phyloP scores from a whole-genome alignment of 1,284 basidiomycete genomes.

The Apiotrichum akiyoshidainum region DNA sequence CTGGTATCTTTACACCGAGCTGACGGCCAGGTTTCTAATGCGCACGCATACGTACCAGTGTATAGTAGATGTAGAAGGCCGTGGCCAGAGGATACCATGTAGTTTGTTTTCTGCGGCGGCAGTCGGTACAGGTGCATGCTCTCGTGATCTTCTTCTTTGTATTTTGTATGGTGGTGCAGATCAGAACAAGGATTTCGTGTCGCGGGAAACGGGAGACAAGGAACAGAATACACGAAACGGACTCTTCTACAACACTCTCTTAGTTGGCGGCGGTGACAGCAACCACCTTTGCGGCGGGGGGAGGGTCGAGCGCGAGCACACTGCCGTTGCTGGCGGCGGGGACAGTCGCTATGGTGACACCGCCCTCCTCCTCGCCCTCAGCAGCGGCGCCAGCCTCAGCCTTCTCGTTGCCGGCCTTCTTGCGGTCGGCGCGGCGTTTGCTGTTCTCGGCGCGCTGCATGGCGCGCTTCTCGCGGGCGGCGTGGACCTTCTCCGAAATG shows the following conservation, averaged over 20 bases:
- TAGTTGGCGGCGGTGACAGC: too few species aligned
- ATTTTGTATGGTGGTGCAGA: not conserved
- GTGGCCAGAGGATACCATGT: not conserved
- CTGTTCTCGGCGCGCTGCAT: not conserved
- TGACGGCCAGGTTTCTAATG: not conserved
- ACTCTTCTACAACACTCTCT: too few species aligned
- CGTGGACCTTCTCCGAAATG: constrained; percentile 12
- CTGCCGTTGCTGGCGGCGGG: too few species aligned
- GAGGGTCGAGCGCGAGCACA: too few species aligned
- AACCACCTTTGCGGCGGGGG: too few species aligned
- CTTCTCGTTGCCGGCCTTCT: not conserved
- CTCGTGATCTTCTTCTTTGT: too few species aligned
- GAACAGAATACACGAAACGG: too few species aligned
- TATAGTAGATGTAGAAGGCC: too few species aligned
- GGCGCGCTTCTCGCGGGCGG: not conserved
- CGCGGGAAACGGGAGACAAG: too few species aligned
- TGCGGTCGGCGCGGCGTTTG: not conserved
- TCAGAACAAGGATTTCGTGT: not conserved
- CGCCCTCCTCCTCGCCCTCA: constrained; percentile 12
- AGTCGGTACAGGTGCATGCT: constrained; percentile 10
- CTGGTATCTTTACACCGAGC: not conserved
- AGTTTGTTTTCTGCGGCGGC: not conserved
- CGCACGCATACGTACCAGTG: not conserved
- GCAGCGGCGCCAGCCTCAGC: not conserved
- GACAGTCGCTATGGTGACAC: too few species aligned